Percentiles rank a stretch among this genome's conserved stretches.
Evolutionary conservation across 1,284 basidiomycete genomes (phyloP).

Genomic region (Moesziomyces parantarcticus): DNA sequence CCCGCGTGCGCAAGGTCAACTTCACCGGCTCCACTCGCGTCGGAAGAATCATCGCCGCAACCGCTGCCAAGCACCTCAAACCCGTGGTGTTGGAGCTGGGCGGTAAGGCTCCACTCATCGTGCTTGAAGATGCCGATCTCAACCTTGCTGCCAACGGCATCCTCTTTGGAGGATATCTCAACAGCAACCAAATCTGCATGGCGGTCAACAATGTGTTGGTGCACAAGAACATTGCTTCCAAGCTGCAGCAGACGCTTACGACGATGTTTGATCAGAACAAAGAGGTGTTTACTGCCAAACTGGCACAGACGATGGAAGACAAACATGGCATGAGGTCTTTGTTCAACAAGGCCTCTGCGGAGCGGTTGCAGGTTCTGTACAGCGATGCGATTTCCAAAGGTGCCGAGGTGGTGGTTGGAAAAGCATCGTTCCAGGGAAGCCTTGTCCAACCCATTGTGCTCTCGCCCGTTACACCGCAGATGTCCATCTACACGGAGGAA

Average conservation of each 20-base stretch:
- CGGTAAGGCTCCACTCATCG: constrained; percentile 70
- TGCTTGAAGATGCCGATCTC: constrained; percentile 76
- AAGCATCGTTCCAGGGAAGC: constrained; percentile 68
- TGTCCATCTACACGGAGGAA: constrained; percentile 70
- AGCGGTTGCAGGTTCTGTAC: constrained; percentile 72
- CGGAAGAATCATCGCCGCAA: constrained; percentile 85
- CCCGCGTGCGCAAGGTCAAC: constrained; percentile 71
- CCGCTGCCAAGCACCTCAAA: constrained; percentile 82
- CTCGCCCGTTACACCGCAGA: constrained; percentile 71
- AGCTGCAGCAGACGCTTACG: constrained; percentile 69
- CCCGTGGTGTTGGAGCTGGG: constrained; percentile 69
- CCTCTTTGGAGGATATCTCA: constrained; percentile 72
- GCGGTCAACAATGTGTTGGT: constrained; percentile 77
- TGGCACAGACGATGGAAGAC: constrained; percentile 27
- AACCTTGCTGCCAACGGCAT: constrained; percentile 72
- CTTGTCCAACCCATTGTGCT: constrained; percentile 74
- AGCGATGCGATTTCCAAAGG: constrained; percentile 73
- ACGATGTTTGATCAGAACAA: constrained; percentile 70
- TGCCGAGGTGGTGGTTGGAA: constrained; percentile 72
- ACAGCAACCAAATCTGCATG: constrained; percentile 79
- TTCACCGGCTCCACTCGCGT: constrained; percentile 73
- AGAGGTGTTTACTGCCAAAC: constrained; percentile 55
- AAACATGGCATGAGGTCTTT: constrained; percentile 68
- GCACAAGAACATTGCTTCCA: constrained; percentile 69
- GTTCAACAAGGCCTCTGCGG: constrained; percentile 72